phyloP scores from a whole-genome alignment of 768 basidiomycete species.

The Hericium coralloides region DNA sequence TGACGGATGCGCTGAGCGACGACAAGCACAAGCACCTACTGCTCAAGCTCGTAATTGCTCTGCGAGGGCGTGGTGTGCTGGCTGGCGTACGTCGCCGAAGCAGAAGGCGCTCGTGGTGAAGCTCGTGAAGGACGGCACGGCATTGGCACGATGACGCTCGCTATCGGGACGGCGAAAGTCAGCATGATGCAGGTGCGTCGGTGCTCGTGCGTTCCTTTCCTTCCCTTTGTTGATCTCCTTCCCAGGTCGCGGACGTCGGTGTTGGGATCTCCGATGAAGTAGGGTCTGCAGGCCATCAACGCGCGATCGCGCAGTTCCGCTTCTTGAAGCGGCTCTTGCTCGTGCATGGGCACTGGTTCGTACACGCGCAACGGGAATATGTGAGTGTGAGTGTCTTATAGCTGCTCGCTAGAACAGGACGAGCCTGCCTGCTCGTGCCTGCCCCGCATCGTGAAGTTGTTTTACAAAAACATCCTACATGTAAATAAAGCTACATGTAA shows the following conservation, averaged over 20 bases:
- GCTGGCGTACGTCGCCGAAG: conserved; percentile 93
- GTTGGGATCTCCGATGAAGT: conserved; percentile 96
- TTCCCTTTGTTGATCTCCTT: neutral
- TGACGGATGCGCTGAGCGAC: conserved; percentile 62
- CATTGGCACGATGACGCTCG: conserved; percentile 85
- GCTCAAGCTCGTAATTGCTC: conserved; percentile 68
- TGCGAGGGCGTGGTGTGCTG: conserved; percentile 97
- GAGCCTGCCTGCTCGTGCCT: neutral
- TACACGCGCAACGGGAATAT: conserved; percentile 93
- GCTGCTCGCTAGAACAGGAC: neutral
- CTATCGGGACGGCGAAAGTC: conserved; percentile 95
- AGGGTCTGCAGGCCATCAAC: conserved; percentile 97
- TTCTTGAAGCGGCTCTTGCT: conserved; percentile 86
- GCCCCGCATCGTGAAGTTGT: conserved; percentile 88
- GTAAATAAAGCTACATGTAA: too few relatives aligned
- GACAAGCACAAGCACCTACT: conserved; percentile 66
- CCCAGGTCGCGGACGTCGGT: conserved; percentile 86
- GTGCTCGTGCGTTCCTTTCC: neutral
- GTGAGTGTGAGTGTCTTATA: conserved; percentile 48
- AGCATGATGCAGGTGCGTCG: conserved; percentile 90
- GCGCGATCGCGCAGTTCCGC: conserved; percentile 97
- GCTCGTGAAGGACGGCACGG: conserved; percentile 93
- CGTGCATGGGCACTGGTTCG: conserved; percentile 98
- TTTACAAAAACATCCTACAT: conserved; percentile 98
- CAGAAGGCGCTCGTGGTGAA: conserved; percentile 96